Evolutionary conservation across 192 early-diverging fungal species (phyloP).

Genomic region (Obelidium mucronatum): DNA sequence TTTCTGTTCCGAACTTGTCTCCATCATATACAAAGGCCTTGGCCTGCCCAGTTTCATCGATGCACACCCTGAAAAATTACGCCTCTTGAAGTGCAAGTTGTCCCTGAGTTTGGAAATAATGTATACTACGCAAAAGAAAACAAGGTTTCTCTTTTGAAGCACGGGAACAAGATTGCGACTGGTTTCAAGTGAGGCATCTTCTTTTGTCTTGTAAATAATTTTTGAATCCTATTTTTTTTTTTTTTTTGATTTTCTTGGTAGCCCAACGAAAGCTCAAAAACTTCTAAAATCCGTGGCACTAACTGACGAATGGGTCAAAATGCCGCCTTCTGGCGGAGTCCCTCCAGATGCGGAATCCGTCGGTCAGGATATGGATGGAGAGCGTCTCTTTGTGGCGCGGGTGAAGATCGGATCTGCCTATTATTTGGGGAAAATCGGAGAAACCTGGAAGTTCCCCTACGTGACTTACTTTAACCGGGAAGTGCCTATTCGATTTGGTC

Average conservation of each 20-base stretch:
- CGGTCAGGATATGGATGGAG: conserved; percentile 24
- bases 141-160: conserved; percentile 2
- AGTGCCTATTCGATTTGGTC: conserved; percentile 23
- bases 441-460: not conserved
- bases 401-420: conserved; percentile 31
- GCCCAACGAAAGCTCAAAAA: conserved; percentile 1
- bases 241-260: not conserved
- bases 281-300: conserved; percentile 5
- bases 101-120: conserved; percentile 22
- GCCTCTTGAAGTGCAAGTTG: conserved; percentile 41
- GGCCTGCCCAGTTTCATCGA: conserved; percentile 32
- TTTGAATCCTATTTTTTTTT: not conserved
- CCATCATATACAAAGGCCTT: conserved; percentile 38
- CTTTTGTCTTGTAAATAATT: no score
- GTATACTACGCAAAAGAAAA: conserved; percentile 35
- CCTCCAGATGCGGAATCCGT: conserved; percentile 21
- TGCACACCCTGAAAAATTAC: conserved; percentile 40
- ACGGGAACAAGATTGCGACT: not conserved
- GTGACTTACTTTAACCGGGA: conserved; percentile 26
- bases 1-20: conserved; percentile 43
- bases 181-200: not conserved
- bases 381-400: conserved; percentile 22
- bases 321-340: conserved; percentile 1
- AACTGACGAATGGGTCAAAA: conserved; percentile 1
- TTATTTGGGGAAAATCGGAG: conserved; percentile 15